Conservation (phyloP, 2,329 filamentous ascomycete species). For the Penicillium brasilianum region DNA sequence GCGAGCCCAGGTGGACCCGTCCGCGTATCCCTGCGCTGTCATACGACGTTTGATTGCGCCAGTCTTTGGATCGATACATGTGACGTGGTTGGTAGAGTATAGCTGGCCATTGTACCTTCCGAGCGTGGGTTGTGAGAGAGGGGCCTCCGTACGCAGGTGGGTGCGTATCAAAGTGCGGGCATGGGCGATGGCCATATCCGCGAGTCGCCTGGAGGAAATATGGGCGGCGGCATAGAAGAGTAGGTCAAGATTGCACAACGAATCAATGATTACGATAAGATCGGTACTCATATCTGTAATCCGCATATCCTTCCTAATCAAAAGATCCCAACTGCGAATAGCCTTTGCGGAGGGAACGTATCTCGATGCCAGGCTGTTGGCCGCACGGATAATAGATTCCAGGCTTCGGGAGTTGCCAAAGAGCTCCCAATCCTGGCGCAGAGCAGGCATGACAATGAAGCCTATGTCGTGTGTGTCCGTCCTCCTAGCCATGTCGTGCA, state of each 20-base stretch:
- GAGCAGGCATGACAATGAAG: conserved; percentile 57
- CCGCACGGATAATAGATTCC: conserved; percentile 18
- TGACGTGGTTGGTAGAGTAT: conserved; percentile 29
- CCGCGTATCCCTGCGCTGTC: conserved; percentile 31
- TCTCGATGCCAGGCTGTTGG: conserved; percentile 40
- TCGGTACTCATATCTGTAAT: conserved; percentile 43
- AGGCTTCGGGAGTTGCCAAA: conserved; percentile 32
- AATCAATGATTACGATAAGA: conserved; percentile 50
- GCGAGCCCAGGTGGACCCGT: conserved; percentile 31
- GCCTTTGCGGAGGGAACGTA: conserved; percentile 44
- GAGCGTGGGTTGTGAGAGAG: not conserved
- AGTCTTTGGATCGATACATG: conserved; percentile 27
- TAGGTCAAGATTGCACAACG: conserved; percentile 49
- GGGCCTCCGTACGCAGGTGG: conserved; percentile 40
- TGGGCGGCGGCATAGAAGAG: conserved; percentile 45
- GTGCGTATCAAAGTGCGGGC: conserved; percentile 44
- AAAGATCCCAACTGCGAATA: conserved; percentile 42
- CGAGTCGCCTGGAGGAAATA: conserved; percentile 29
- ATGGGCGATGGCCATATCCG: conserved; percentile 46
- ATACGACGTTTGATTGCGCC: conserved; percentile 22
- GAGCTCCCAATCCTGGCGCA: conserved; percentile 56
- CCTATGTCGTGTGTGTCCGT: conserved; percentile 61
- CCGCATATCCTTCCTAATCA: conserved; percentile 19
- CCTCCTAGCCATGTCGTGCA: conserved; percentile 34
- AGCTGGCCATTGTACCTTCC: conserved; percentile 11